Percentiles rank a stretch among this genome's conserved stretches.
Evolutionary conservation across 2,329 filamentous ascomycete genomes (phyloP).

Genomic region (Fusarium sp.): DNA sequence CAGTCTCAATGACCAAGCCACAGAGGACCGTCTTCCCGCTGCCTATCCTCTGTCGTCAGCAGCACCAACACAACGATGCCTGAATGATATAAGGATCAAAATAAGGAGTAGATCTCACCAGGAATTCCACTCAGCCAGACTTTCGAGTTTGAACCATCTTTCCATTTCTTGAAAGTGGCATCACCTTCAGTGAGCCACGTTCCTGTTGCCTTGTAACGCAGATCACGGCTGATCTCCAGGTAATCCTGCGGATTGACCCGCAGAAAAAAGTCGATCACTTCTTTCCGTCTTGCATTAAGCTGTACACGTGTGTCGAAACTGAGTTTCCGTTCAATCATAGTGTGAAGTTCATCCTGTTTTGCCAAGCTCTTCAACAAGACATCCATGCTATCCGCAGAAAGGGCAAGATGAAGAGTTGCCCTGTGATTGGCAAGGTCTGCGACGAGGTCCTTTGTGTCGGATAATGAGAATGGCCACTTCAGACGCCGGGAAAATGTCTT

Average conservation of each 20-base stretch:
- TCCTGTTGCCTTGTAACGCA: slow-evolving; percentile 3
- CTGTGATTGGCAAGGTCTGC: neutral
- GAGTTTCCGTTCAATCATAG: neutral
- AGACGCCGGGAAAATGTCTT: neutral
- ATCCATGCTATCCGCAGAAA: slow-evolving; percentile 8
- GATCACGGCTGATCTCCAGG: neutral
- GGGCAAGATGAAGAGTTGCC: neutral
- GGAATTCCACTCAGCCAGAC: neutral
- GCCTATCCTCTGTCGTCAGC: neutral
- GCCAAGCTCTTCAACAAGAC: neutral
- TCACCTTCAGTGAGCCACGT: neutral
- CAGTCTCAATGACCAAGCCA: slow-evolving; percentile 8
- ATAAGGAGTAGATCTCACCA: neutral
- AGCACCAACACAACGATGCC: too few species aligned
- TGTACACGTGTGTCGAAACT: slow-evolving; percentile 9
- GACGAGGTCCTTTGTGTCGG: neutral
- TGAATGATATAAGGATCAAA: too few species aligned
- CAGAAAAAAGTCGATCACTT: slow-evolving; percentile 2
- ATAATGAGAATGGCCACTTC: slow-evolving; percentile 7
- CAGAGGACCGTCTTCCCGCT: slow-evolving; percentile 5
- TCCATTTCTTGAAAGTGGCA: neutral
- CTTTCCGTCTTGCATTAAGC: neutral
- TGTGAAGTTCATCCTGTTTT: neutral
- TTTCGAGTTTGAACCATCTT: neutral
- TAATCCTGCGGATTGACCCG: neutral